phyloP scores from a whole-genome alignment of 495 filamentous ascomycete species.

The Hypoxylon lenormandii region DNA sequence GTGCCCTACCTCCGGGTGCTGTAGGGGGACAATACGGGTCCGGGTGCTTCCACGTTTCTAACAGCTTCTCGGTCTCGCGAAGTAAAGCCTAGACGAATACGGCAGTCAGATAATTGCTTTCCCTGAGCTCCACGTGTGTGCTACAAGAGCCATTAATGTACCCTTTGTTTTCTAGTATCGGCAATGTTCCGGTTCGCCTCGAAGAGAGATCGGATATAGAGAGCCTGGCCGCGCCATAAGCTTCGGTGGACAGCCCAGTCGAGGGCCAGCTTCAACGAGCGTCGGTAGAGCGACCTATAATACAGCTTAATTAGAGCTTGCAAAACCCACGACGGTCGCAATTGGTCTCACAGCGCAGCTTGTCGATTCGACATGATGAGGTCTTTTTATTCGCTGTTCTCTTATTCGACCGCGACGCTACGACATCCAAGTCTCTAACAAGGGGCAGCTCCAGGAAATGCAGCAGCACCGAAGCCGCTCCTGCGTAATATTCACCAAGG shows the following conservation, averaged over 20 bases:
- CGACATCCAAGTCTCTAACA: conserved; percentile 13
- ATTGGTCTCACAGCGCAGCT: conserved; percentile 60
- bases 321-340: neutral
- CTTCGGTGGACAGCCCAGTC: conserved; percentile 93
- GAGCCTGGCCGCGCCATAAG: conserved; percentile 91
- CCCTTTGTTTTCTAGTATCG: conserved; percentile 88
- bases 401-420: conserved; percentile 15
- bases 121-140: neutral
- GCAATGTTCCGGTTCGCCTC: conserved; percentile 89
- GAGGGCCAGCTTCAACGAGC: conserved; percentile 88
- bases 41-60: conserved; percentile 96
- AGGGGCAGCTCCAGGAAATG: conserved; percentile 7
- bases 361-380: conserved; percentile 61
- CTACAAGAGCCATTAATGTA: conserved; percentile 57
- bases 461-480: conserved; percentile 15
- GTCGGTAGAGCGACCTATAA: conserved; percentile 89
- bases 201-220: conserved; percentile 95
- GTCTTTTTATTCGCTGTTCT: conserved; percentile 24
- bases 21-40: conserved; percentile 90
- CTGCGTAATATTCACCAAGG: conserved; percentile 8
- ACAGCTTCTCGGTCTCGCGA: conserved; percentile 83
- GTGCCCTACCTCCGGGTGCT: conserved; percentile 88
- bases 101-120: conserved; percentile 9
- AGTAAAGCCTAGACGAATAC: conserved; percentile 71
- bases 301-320: conserved; percentile 29